These are phyloP conservation scores for Chlorophyllum brunneum DNA, from an alignment of 768 basidiomycete genomes.

Conservation along the genomic window DNA sequence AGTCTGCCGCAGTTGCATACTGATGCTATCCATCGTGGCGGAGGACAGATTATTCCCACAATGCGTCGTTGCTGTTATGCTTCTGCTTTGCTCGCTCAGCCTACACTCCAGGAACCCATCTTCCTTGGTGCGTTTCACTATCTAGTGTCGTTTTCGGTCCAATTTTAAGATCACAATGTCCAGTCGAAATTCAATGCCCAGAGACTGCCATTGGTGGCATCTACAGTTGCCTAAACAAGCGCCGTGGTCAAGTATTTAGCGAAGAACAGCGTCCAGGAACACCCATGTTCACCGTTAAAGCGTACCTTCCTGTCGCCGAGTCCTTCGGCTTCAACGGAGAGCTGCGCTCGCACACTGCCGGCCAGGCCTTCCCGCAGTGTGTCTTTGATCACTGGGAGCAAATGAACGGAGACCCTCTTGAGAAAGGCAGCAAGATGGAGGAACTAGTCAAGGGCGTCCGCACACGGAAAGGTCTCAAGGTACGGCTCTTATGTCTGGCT, in stretches of 20 bases:
- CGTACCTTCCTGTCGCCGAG: slow-evolving; percentile 87
- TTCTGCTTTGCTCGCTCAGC: slow-evolving; percentile 87
- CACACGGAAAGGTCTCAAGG: slow-evolving; percentile 93
- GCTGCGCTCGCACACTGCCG: slow-evolving; percentile 86
- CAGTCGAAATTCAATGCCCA: slow-evolving; percentile 97
- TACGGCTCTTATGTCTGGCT: slow-evolving; percentile 21
- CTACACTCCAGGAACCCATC: slow-evolving; percentile 92
- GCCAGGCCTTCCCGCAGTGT: slow-evolving; percentile 97
- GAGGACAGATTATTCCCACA: slow-evolving; percentile 97
- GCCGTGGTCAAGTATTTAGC: slow-evolving; percentile 97
- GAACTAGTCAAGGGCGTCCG: slow-evolving; percentile 80
- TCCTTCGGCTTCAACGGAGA: slow-evolving; percentile 98
- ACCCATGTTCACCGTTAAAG: slow-evolving; percentile 99
- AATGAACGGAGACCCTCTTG: slow-evolving; percentile 78
- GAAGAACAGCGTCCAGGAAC: slow-evolving; percentile 97
- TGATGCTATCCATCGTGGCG: slow-evolving; percentile 99
- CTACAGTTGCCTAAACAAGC: slow-evolving; percentile 90
- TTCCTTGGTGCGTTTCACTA: slow-evolving; percentile 68
- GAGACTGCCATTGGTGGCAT: slow-evolving; percentile 98
- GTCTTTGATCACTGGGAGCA: slow-evolving; percentile 93
- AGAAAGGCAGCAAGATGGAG: slow-evolving; percentile 91
- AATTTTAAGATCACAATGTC: background rate
- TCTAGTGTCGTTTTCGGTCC: background rate
- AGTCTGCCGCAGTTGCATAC: slow-evolving; percentile 70
- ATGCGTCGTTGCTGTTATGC: slow-evolving; percentile 96